Percentiles rank a stretch among this genome's conserved stretches.
phyloP scores from a whole-genome alignment of 352 stramenopile species.

The Globisporangium heterothallicum region DNA sequence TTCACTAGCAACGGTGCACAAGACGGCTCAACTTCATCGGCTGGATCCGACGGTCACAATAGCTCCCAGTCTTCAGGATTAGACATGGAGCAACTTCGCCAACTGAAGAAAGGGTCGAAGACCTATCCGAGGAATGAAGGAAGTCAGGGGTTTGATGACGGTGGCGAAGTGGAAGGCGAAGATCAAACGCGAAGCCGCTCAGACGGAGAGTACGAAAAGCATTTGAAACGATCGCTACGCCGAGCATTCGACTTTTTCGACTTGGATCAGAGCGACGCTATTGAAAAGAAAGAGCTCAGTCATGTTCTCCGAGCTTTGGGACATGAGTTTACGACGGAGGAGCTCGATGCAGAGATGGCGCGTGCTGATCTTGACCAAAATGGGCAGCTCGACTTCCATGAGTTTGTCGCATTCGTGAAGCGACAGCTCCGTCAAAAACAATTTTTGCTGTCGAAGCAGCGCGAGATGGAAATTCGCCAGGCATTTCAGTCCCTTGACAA shows the following conservation, averaged over 20 bases:
- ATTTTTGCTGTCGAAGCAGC: conserved; percentile 47
- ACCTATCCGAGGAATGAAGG: background rate
- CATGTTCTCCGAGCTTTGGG: conserved; percentile 64
- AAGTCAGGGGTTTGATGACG: background rate
- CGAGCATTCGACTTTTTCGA: conserved; percentile 81
- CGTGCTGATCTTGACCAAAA: conserved; percentile 60
- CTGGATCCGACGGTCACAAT: conserved; percentile 2
- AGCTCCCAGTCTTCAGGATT: conserved; percentile 26
- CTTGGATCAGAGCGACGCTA: conserved; percentile 57
- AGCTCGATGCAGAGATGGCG: conserved; percentile 58
- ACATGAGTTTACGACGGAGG: conserved; percentile 61
- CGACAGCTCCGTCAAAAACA: conserved; percentile 48
- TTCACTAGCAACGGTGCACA: background rate
- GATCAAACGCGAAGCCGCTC: conserved; percentile 28
- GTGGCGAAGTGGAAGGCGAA: conserved; percentile 14
- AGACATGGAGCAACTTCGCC: conserved; percentile 34
- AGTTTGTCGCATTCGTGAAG: conserved; percentile 72
- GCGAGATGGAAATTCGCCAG: conserved; percentile 71
- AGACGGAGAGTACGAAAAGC: conserved; percentile 53
- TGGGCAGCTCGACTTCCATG: conserved; percentile 64
- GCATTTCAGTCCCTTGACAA: conserved; percentile 64
- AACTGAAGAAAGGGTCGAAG: conserved; percentile 18
- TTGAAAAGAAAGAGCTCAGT: conserved; percentile 62
- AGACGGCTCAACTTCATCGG: conserved; percentile 3
- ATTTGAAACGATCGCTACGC: conserved; percentile 53